Base-by-base conservation (phyloP, 495 filamentous ascomycete species). In the Annulohypoxylon moriforme region DNA sequence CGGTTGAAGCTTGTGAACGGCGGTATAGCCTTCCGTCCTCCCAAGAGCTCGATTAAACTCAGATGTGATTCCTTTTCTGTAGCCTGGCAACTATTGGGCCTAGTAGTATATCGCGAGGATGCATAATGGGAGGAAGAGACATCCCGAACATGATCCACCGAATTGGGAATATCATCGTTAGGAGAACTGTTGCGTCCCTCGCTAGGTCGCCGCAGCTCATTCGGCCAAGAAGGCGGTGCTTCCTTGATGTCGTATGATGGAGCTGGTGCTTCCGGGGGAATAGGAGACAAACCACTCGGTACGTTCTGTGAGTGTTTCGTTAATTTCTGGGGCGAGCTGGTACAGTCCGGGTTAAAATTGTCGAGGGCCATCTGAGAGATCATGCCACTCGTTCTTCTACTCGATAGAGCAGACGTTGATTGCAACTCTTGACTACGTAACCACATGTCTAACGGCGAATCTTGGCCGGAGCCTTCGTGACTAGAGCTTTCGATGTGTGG, bases 361-460 rank as follows among this genome's bases (percentile, higher is more conserved):
- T 78, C 60, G 63, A 74, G 38, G 57, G 25, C 58, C 61, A 72
- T 61, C 50, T 71, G 38, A 53, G 69, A 46, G 69, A 42, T 55
- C 68, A 79, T 59, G 71, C 75, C 56, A 65, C 66, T 72, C 3
- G 71, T 79, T 53, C 49, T 74, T 72, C 62, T 77, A 29, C 60
- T 80, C 40, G 56, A 79, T 63, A 56, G 50, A 67, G 52, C 56
- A 14, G 80, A 78, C 13, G 60, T 60, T 24, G 77, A 77, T 25
- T 73, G 75, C 20, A 81, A 62, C 16, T 78, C 79, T 61, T 83
- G 81, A 47, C 80, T 83, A 11, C 81, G 60, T 34, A 83, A 63
- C 81, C 81, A 83, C n/a, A 76, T 76, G 29, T 78, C 72, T 42
- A 83, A 44, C 27, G 80, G 80, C 0, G 81, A 82, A 67, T 79